A percentile compares a stretch with the other conserved stretches of the same genome.
These are phyloP conservation scores for Rhodamnia rubescens DNA, from an alignment of 345 rosid species.

Conservation along the genomic window DNA sequence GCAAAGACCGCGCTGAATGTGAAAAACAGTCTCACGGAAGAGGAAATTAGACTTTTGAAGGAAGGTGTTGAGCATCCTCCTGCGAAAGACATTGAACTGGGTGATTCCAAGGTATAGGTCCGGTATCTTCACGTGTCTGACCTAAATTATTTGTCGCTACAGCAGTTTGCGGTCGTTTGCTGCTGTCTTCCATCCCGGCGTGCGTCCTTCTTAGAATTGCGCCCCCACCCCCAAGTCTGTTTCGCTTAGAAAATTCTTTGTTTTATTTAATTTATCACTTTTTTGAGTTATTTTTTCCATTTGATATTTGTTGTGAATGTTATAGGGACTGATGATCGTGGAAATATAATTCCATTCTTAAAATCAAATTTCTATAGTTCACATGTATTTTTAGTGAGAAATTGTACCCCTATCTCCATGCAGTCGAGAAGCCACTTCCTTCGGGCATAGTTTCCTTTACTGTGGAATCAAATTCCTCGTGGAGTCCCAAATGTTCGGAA, in stretches of 20 bases:
- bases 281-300: neutral
- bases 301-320: neutral
- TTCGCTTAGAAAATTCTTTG: neutral
- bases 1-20: neutral
- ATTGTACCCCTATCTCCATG: neutral
- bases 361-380: neutral
- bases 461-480: neutral
- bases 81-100: slow-evolving; percentile 37
- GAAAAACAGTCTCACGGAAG: slow-evolving; percentile 75
- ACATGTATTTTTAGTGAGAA: neutral
- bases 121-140: neutral
- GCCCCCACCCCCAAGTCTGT: neutral
- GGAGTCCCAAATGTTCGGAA: neutral
- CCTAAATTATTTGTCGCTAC: neutral
- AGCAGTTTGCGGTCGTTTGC: neutral
- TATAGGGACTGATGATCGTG: neutral
- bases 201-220: neutral
- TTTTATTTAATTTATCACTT: neutral
- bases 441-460: neutral
- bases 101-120: neutral
- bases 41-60: slow-evolving; percentile 67
- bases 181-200: neutral
- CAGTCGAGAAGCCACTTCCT: neutral
- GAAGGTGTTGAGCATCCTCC: slow-evolving; percentile 49
- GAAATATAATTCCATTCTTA: neutral